Evolutionary conservation across 2,329 filamentous ascomycete genomes (phyloP).

Genomic region (Fusarium sp.): DNA sequence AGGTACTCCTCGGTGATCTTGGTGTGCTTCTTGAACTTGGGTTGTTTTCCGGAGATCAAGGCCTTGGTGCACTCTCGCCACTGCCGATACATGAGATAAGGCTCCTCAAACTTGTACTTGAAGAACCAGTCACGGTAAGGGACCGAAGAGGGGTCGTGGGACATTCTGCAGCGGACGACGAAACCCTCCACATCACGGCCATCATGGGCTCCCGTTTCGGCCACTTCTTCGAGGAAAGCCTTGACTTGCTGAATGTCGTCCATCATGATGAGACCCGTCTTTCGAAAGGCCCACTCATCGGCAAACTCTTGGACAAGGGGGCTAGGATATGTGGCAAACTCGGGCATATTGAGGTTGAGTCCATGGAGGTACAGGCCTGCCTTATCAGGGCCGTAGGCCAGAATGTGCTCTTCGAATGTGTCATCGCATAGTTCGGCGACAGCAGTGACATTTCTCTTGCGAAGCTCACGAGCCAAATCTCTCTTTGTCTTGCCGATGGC

Average conservation of each 20-base stretch:
- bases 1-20: conserved; percentile 94
- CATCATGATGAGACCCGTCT: conserved; percentile 83
- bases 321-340: conserved; percentile 89
- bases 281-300: conserved; percentile 91
- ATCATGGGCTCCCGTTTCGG: conserved; percentile 88
- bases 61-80: conserved; percentile 98
- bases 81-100: conserved; percentile 98
- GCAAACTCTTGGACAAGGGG: conserved; percentile 89
- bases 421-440: conserved; percentile 98
- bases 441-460: conserved; percentile 87
- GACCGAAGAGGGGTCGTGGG: conserved; percentile 58
- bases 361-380: conserved; percentile 96
- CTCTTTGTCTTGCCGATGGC: conserved; percentile 81
- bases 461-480: conserved; percentile 81
- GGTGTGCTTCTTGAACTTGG: conserved; percentile 86
- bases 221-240: conserved; percentile 83
- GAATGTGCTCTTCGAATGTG: conserved; percentile 94
- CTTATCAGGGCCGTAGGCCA: conserved; percentile 84
- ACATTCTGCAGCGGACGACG: conserved; percentile 88
- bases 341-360: conserved; percentile 93
- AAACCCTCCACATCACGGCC: conserved; percentile 97
- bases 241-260: conserved; percentile 80
- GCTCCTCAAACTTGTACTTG: conserved; percentile 99
- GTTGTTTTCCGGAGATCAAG: conserved; percentile 79
- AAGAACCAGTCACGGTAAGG: conserved; percentile 97